A percentile compares a stretch with the other conserved stretches of the same genome.
Conservation (phyloP, 208 protist species). For the Trypanosoma boissoni region DNA sequence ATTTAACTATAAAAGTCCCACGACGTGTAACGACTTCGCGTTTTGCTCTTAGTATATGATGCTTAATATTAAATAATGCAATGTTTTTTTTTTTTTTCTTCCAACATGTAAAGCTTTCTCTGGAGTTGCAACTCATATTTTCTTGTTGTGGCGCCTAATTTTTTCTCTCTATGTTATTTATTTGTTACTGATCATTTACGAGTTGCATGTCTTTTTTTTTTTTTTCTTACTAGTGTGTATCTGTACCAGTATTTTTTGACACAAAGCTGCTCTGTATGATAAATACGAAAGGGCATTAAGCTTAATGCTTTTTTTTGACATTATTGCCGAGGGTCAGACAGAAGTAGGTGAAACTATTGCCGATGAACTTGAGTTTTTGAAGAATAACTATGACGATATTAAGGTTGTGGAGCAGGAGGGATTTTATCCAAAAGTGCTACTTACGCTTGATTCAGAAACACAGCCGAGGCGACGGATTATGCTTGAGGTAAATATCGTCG, state of each 20-base stretch:
- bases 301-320: constrained; percentile 28
- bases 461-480: constrained; percentile 35
- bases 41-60: background rate
- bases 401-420: constrained; percentile 35
- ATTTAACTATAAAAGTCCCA: constrained; percentile 6
- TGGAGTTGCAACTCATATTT: no score
- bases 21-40: constrained; percentile 17
- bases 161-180: background rate
- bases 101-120: background rate
- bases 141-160: no score
- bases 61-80: background rate
- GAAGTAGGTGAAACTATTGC: constrained; percentile 43
- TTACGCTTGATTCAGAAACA: constrained; percentile 41
- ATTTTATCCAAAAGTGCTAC: constrained; percentile 40
- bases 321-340: constrained; percentile 54
- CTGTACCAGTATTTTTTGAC: background rate
- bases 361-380: constrained; percentile 70
- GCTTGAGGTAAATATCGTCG: constrained; percentile 55
- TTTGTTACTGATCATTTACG: background rate
- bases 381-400: constrained; percentile 60
- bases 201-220: constrained; percentile 4
- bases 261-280: no score
- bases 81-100: background rate
- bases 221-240: constrained; percentile 6
- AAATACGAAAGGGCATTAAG: no score